phyloP scores from a whole-genome alignment of 2,329 filamentous ascomycete genomes.

The Exserohilum turcica region DNA sequence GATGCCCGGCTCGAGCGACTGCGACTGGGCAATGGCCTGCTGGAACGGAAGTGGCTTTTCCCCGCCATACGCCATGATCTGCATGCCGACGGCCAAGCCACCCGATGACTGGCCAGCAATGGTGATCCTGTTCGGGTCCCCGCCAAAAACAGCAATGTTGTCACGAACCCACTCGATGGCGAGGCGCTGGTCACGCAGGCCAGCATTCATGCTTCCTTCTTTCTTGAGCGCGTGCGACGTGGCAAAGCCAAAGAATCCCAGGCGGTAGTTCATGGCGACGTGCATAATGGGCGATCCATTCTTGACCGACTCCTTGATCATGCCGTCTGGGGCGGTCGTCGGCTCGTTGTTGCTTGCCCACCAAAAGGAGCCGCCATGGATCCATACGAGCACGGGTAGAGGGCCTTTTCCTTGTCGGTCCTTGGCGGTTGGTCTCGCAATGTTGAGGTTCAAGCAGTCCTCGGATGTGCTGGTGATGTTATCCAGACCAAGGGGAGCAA shows the following conservation, averaged over 20 bases:
- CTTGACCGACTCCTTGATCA: slow-evolving; percentile 54
- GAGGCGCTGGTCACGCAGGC: slow-evolving; percentile 47
- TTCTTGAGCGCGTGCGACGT: slow-evolving; percentile 39
- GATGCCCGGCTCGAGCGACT: slow-evolving; percentile 58
- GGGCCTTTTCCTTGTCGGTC: slow-evolving; percentile 32
- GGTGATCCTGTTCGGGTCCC: slow-evolving; percentile 44
- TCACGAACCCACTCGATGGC: slow-evolving; percentile 49
- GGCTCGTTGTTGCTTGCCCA: slow-evolving; percentile 41
- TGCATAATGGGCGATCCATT: slow-evolving; percentile 50
- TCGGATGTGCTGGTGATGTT: slow-evolving; percentile 53
- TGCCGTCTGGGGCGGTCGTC: slow-evolving; percentile 51
- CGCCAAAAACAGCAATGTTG: slow-evolving; percentile 45
- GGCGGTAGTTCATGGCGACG: slow-evolving; percentile 45
- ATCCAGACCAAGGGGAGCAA: slow-evolving; percentile 33
- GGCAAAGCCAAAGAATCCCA: slow-evolving; percentile 49
- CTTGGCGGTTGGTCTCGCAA: slow-evolving; percentile 58
- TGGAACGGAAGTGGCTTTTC: slow-evolving; percentile 36
- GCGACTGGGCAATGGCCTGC: slow-evolving; percentile 49
- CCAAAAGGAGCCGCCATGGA: slow-evolving; percentile 58
- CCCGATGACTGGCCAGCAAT: slow-evolving; percentile 50
- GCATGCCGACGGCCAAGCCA: slow-evolving; percentile 39
- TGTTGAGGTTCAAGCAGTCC: slow-evolving; percentile 66
- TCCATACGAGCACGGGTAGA: slow-evolving; percentile 65
- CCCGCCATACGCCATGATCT: slow-evolving; percentile 44
- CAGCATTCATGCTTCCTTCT: slow-evolving; percentile 46